These are phyloP conservation scores for Moesziomyces parantarcticus DNA, from an alignment of 1,284 basidiomycete species.

Conservation along the genomic window DNA sequence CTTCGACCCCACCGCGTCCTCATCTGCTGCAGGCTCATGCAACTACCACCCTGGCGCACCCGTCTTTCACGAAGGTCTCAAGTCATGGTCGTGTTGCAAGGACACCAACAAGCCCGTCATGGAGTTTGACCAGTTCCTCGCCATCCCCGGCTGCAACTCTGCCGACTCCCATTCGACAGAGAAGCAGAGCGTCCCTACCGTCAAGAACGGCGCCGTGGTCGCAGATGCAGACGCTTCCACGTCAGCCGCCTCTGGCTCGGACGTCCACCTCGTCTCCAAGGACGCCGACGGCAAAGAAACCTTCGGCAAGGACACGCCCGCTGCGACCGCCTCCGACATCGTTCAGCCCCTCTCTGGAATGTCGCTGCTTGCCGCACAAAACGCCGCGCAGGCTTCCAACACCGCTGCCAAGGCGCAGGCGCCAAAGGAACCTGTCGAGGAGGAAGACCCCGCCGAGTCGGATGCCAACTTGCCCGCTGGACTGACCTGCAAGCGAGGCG, in stretches of 20 bases:
- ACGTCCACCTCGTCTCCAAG: conserved; percentile 9
- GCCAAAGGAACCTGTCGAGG: conserved; percentile 26
- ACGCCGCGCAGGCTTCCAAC: conserved; percentile 22
- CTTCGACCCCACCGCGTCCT: conserved; percentile 32
- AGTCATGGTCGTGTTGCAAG: conserved; percentile 68
- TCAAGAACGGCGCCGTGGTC: conserved; percentile 41
- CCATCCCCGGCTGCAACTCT: conserved; percentile 56
- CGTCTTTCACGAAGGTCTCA: conserved; percentile 67
- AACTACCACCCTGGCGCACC: conserved; percentile 64
- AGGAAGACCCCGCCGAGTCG: conserved; percentile 28
- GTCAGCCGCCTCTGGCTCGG: conserved; percentile 4
- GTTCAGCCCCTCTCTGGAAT: conserved; percentile 38
- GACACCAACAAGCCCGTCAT: conserved; percentile 66
- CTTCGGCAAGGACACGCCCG: conserved; percentile 15
- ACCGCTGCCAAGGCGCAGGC: conserved; percentile 6
- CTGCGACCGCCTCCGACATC: conserved; percentile 7
- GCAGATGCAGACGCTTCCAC: conserved; percentile 12
- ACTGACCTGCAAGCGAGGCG: conserved; percentile 50
- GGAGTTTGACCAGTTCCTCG: conserved; percentile 66
- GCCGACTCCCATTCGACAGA: conserved; percentile 52
- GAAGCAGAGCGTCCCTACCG: conserved; percentile 46
- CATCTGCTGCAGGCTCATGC: conserved; percentile 33
- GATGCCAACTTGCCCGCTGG: conserved; percentile 34
- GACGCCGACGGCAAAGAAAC: conserved; percentile 44
- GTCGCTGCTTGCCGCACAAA: conserved; percentile 40